Base-by-base conservation (phyloP, 768 basidiomycete genomes). In the Tylopilus intermedius region DNA sequence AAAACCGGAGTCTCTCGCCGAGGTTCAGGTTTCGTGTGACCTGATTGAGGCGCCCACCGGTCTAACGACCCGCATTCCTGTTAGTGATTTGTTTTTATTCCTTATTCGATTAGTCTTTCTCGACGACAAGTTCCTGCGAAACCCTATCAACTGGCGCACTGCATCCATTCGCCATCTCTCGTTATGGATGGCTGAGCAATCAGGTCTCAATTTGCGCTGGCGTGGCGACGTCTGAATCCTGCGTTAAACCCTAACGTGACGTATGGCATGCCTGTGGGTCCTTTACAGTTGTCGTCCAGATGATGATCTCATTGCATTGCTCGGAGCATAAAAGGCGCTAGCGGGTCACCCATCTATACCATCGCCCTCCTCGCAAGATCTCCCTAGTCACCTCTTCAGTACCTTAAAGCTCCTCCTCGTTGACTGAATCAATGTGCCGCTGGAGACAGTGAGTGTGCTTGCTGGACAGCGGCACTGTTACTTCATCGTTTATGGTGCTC, bases 371-470 rank as follows among this genome's bases (percentile, higher is more conserved):
- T 35, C 46, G 21, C 41, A 45, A n/a, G 22, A 8, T 11, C 51
- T n/a, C 46, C 53, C 26, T 54, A 33, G n/a, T 42, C 47, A 22
- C 56, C 45, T 50, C 41, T 50, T 54, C 49, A 37, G 51, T 50
- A 44, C 8, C 33, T 33, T 43, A 38, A 32, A 48, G 2, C 43
- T 30, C 38, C n/a, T 40, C 50, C 42, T 41, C 44, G 13, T 38
- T 27, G 27, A 14, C 37, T 40, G 4, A 29, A 24, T 33, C 32
- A 14, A 82, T 82, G 81, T 82, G 81, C 67, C 72, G 71, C 61
- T 74, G 69, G 62, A 78, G 81, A 70, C 79, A 75, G 81, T 82
- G 60, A 67, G 78, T 74, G 4, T 21, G 10, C 21, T 21, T 5
- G 10, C 24, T 38, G 18, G 5, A 9, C 14, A 2, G 29, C 18